A percentile compares a stretch with the other conserved stretches of the same genome.
phyloP scores from a whole-genome alignment of 2,329 filamentous ascomycete species.

The Leptosphaerulina australis region DNA sequence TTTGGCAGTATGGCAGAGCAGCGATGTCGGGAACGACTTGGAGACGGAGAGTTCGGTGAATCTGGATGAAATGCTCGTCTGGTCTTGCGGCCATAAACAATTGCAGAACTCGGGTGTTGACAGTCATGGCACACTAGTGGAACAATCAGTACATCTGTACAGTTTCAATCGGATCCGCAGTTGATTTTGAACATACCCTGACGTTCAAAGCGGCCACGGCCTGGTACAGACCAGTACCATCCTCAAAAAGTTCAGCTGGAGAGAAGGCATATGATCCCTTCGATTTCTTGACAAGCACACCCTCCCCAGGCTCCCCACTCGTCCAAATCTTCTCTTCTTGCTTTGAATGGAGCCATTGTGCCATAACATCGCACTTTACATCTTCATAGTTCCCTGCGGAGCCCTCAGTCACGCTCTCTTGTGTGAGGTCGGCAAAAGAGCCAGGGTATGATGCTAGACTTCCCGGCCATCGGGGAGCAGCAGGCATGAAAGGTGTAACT shows the following conservation, averaged over 20 bases:
- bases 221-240: conserved; percentile 58
- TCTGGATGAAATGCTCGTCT: conserved; percentile 61
- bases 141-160: neutral
- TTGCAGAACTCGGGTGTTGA: conserved; percentile 68
- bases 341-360: conserved; percentile 67
- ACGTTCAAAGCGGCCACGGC: conserved; percentile 60
- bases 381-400: conserved; percentile 36
- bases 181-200: conserved; percentile 49
- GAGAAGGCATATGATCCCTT: conserved; percentile 60
- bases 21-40: conserved; percentile 66
- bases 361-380: conserved; percentile 65
- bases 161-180: neutral
- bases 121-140: conserved; percentile 67
- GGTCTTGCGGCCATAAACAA: conserved; percentile 60
- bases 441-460: conserved; percentile 5
- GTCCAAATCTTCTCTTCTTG: conserved; percentile 64
- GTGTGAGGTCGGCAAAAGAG: conserved; percentile 6
- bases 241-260: conserved; percentile 54
- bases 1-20: conserved; percentile 66
- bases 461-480: conserved; percentile 14
- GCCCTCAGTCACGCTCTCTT: neutral
- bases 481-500: neutral
- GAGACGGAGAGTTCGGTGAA: conserved; percentile 63
- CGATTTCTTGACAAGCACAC: conserved; percentile 61
- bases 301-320: conserved; percentile 56